A percentile compares a stretch with the other conserved stretches of the same genome.
These are phyloP conservation scores for Oidium heveae DNA, from an alignment of 2,329 filamentous ascomycete species.

Conservation along the genomic window DNA sequence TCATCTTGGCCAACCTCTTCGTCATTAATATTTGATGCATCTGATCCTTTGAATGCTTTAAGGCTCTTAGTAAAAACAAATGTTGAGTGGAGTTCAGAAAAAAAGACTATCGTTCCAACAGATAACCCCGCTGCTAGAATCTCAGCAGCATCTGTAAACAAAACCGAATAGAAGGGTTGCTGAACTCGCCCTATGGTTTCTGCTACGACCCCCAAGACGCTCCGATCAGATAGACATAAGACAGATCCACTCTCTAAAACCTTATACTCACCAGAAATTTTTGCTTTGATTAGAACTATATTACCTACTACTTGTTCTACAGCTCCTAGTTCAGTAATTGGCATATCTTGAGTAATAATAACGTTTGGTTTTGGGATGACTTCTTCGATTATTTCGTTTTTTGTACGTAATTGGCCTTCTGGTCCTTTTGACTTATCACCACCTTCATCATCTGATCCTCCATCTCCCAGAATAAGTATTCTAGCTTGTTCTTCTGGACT, in stretches of 20 bases:
- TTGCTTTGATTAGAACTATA: conserved; percentile 53
- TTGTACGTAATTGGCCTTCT: conserved; percentile 38
- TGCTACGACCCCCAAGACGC: conserved; percentile 55
- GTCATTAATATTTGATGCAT: conserved; percentile 85
- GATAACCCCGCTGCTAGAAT: conserved; percentile 40
- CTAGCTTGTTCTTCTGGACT: conserved; percentile 62
- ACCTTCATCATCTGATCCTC: conserved; percentile 54
- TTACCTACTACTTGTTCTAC: conserved; percentile 60
- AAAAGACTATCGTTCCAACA: conserved; percentile 50
- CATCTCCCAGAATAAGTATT: conserved; percentile 64
- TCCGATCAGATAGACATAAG: conserved; percentile 51
- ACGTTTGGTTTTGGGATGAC: conserved; percentile 51
- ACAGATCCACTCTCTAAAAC: conserved; percentile 69
- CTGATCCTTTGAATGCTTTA: conserved; percentile 59
- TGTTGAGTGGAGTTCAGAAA: conserved; percentile 50
- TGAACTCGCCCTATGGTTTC: conserved; percentile 72
- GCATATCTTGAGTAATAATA: conserved; percentile 49
- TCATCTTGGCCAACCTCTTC: conserved; percentile 74
- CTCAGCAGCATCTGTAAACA: conserved; percentile 44
- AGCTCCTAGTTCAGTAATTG: conserved; percentile 47
- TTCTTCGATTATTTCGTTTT: conserved; percentile 51
- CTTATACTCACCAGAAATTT: conserved; percentile 53
- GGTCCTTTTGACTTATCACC: conserved; percentile 19
- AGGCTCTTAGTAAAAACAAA: conserved; percentile 74
- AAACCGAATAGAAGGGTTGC: conserved; percentile 64